phyloP scores from a whole-genome alignment of 768 basidiomycete genomes.

The Filobasidium wieringae region DNA sequence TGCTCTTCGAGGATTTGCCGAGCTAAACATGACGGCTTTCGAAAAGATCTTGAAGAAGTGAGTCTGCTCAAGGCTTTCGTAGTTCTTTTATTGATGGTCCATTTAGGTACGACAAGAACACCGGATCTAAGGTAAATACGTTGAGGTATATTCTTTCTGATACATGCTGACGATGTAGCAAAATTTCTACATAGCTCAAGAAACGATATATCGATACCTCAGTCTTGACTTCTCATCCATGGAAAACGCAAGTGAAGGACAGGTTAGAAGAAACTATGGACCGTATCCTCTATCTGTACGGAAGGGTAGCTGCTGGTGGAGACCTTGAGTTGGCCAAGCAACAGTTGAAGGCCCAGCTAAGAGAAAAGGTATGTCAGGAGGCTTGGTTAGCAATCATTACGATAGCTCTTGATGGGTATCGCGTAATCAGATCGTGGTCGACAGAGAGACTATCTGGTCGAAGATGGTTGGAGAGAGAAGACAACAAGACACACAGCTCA shows the following conservation, averaged over 20 bases:
- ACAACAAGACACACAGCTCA: conserved; percentile 45
- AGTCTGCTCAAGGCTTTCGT: conserved; percentile 21
- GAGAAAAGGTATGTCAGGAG: conserved; percentile 51
- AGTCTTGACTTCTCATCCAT: conserved; percentile 60
- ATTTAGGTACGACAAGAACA: conserved; percentile 84
- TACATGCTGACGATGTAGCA: not conserved
- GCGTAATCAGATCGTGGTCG: conserved; percentile 63
- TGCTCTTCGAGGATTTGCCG: conserved; percentile 71
- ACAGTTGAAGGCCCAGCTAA: conserved; percentile 72
- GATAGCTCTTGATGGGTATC: conserved; percentile 11
- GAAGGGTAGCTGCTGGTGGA: conserved; percentile 69
- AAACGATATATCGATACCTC: conserved; percentile 59
- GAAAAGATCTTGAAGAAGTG: conserved; percentile 93
- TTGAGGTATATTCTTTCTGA: not conserved
- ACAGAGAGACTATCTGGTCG: conserved; percentile 90
- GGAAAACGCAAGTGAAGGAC: conserved; percentile 53
- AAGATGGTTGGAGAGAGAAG: conserved; percentile 52
- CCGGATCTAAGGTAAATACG: conserved; percentile 40
- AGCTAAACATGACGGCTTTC: conserved; percentile 85
- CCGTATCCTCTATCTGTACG: conserved; percentile 59
- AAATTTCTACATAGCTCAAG: conserved; percentile 48
- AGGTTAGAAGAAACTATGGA: conserved; percentile 50
- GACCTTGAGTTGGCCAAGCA: conserved; percentile 59
- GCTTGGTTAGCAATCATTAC: too few species aligned
- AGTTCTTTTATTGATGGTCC: conserved; percentile 4